Percentiles rank a stretch among this genome's conserved stretches.
These are phyloP conservation scores for Phytophthora hibernalis DNA, from an alignment of 352 stramenopile genomes.

Conservation along the genomic window DNA sequence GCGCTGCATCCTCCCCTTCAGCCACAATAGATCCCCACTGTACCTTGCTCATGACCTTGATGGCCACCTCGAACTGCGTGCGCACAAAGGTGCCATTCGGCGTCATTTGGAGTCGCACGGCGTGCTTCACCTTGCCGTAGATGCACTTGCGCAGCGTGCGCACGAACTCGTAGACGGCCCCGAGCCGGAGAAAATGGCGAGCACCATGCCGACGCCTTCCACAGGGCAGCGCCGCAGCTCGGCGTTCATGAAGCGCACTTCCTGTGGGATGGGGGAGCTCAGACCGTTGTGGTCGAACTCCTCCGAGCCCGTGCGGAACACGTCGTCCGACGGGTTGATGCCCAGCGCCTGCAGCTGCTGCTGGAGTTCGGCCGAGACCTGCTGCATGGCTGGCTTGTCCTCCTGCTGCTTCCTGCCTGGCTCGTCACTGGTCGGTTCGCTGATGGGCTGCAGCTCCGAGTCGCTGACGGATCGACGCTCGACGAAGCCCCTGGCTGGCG, in stretches of 20 bases:
- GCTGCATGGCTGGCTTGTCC: slow-evolving; percentile 53
- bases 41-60: slow-evolving; percentile 92
- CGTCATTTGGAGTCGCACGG: slow-evolving; percentile 82
- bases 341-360: slow-evolving; percentile 83
- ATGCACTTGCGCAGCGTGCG: slow-evolving; percentile 89
- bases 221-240: slow-evolving; percentile 81
- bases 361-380: slow-evolving; percentile 74
- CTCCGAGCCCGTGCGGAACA: slow-evolving; percentile 83
- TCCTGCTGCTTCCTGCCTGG: slow-evolving; percentile 8
- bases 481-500: neutral
- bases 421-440: slow-evolving; percentile 15
- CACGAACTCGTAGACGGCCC: slow-evolving; percentile 87
- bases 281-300: slow-evolving; percentile 83
- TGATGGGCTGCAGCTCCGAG: slow-evolving; percentile 12
- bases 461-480: slow-evolving; percentile 20
- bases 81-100: slow-evolving; percentile 78
- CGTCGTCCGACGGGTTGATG: slow-evolving; percentile 82
- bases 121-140: slow-evolving; percentile 90
- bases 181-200: slow-evolving; percentile 85
- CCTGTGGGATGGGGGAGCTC: slow-evolving; percentile 82
- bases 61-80: slow-evolving; percentile 82
- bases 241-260: slow-evolving; percentile 89
- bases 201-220: slow-evolving; percentile 76
- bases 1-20: neutral
- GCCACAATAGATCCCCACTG: neutral